phyloP scores from a whole-genome alignment of 768 basidiomycete genomes.

The Hericium alpestre region DNA sequence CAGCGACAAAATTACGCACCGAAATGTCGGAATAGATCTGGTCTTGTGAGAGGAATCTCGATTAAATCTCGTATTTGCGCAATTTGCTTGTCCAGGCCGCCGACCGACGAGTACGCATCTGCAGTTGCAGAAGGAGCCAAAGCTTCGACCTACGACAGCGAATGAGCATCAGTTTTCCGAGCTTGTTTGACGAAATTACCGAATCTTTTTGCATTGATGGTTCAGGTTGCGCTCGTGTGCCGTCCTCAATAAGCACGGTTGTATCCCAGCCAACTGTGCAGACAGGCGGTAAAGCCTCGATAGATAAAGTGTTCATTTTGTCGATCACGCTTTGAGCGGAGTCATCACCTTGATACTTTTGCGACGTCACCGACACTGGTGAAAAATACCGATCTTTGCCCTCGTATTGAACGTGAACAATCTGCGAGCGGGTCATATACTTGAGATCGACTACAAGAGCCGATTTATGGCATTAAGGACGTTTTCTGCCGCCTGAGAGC shows the following conservation, averaged over 20 bases:
- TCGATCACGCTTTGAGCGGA: slow-evolving; percentile 17
- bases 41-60: slow-evolving; percentile 77
- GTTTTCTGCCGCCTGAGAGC: slow-evolving; percentile 3
- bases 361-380: slow-evolving; percentile 30
- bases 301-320: slow-evolving; percentile 34
- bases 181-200: slow-evolving; percentile 1
- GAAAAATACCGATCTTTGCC: slow-evolving; percentile 45
- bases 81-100: slow-evolving; percentile 84
- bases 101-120: slow-evolving; percentile 73
- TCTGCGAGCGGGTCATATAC: slow-evolving; percentile 52
- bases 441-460: slow-evolving; percentile 52
- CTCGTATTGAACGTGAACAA: slow-evolving; percentile 56
- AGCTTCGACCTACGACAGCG: slow-evolving; percentile 37
- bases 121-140: slow-evolving; percentile 27
- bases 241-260: slow-evolving; percentile 30
- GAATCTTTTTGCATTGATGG: slow-evolving; percentile 8
- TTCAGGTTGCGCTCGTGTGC: slow-evolving; percentile 19
- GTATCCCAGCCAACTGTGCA: slow-evolving; percentile 69
- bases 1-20: slow-evolving; percentile 24
- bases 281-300: slow-evolving; percentile 30
- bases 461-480: background rate
- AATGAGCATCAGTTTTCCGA: slow-evolving; percentile 4
- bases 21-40: slow-evolving; percentile 70
- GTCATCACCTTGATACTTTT: slow-evolving; percentile 18
- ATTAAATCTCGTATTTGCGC: slow-evolving; percentile 74